A percentile compares a stretch with the other conserved stretches of the same genome.
phyloP scores from a whole-genome alignment of 805 yeast species.

The Helenozyma baotianmanensis region DNA sequence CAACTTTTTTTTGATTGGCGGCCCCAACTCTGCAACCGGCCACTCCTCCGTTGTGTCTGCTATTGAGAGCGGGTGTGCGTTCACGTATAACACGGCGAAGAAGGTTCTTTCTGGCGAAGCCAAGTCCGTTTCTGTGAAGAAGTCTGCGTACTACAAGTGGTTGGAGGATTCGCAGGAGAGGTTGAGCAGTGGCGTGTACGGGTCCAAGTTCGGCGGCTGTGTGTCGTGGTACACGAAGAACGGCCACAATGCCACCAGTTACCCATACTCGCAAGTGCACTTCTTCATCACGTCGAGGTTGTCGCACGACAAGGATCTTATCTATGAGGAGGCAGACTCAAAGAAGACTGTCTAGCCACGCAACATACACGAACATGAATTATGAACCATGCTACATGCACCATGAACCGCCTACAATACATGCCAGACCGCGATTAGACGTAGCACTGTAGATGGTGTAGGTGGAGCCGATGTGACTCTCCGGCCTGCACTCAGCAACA shows the following conservation, averaged over 20 bases:
- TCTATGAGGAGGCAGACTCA: constrained; percentile 7
- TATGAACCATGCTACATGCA: background rate
- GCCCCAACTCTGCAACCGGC: constrained; percentile 42
- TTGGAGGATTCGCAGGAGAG: constrained; percentile 21
- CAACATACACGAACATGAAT: background rate
- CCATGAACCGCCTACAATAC: background rate
- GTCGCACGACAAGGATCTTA: constrained; percentile 7
- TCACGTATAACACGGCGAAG: constrained; percentile 19
- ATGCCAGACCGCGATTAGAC: no score
- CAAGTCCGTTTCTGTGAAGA: constrained; percentile 28
- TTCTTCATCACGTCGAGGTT: constrained; percentile 20
- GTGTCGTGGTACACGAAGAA: constrained; percentile 33
- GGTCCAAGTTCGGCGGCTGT: constrained; percentile 38
- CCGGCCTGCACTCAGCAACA: background rate
- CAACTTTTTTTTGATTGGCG: constrained; percentile 31
- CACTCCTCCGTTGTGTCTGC: constrained; percentile 39
- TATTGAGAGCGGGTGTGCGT: constrained; percentile 29
- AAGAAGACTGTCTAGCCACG: constrained; percentile 4
- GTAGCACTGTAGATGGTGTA: no score
- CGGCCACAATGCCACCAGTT: constrained; percentile 30
- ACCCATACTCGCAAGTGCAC: constrained; percentile 33
- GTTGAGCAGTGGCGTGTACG: constrained; percentile 30
- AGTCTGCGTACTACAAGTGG: constrained; percentile 32
- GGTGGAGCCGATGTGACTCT: no score
- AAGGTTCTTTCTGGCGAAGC: constrained; percentile 24